Percentiles rank a stretch among this genome's conserved stretches.
phyloP scores from a whole-genome alignment of 306 rosid species.

The Nissolia schottii region DNA sequence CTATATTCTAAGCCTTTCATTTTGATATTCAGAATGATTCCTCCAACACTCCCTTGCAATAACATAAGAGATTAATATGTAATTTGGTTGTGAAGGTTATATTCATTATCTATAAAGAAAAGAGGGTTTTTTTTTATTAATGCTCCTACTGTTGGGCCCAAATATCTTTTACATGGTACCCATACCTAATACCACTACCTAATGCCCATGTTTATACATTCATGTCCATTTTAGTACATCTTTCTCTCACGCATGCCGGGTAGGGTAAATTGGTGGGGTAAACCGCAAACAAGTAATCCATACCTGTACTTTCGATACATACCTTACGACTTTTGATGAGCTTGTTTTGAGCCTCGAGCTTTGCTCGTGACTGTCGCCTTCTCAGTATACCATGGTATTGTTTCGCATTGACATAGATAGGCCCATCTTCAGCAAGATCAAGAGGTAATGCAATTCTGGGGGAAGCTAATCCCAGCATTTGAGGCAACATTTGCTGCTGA shows the following conservation, averaged over 20 bases:
- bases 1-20: background rate
- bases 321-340: slow-evolving; percentile 76
- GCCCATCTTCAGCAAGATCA: slow-evolving; percentile 78
- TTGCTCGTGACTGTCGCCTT: slow-evolving; percentile 88
- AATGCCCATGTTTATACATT: background rate
- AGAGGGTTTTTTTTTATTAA: background rate
- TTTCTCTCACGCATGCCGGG: background rate
- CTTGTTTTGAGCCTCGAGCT: slow-evolving; percentile 79
- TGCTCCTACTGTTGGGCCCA: background rate
- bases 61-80: background rate
- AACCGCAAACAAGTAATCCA: background rate
- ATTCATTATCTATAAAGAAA: background rate
- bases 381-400: slow-evolving; percentile 90
- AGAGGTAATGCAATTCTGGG: slow-evolving; percentile 65
- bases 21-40: background rate
- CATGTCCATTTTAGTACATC: background rate
- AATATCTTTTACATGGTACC: background rate
- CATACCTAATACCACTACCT: background rate
- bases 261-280: background rate
- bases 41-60: background rate
- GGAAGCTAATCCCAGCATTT: slow-evolving; percentile 58
- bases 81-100: background rate
- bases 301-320: background rate
- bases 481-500: slow-evolving; percentile 39
- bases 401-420: slow-evolving; percentile 86